Base-by-base conservation (phyloP, 306 rosid species). In the Sphenostylis stenocarpa region DNA sequence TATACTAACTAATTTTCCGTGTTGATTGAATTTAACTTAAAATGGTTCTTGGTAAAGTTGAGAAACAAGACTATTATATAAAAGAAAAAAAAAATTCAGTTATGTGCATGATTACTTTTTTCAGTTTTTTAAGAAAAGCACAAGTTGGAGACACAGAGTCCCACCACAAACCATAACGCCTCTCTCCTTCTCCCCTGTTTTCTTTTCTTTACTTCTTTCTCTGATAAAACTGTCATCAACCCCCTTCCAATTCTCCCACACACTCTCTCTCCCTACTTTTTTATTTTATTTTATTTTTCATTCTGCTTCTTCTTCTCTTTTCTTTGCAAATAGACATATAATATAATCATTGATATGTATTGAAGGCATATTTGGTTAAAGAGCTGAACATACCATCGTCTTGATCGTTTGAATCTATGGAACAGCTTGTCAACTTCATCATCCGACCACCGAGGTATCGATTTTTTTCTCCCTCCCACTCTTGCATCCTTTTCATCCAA, bases 361-460 rank as follows among this genome's bases (percentile, higher is more conserved):
- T 72, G 36, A 62, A 64, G 73, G 34, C 72, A 55, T 70, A 67
- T 76, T 76, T 74, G 61, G 49, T 67, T 44, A 0, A 51, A 70
- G 29, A 47, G 38, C 67, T 75, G 39, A 55, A 75, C 23, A 1
- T 16, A 19, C 69, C 44, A 63, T 76, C 72, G 49, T 66, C 43
- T 77, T 67, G 49, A 65, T 69, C 70, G 20, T 62, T 86, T 81
- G 80, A 89, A 88, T 87, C 96, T 33, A 85, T 85, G 88, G 88
- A 85, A 63, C 88, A 85, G 67, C 86, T 85, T 49, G 84, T 85
- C 63, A 85, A 85, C 84, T 85, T 85, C 86, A 85, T 85, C 63
- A 85, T 85, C 69, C 81, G 88, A 6, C 88, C 88, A 55, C 88
- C 88, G 41, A 82, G 88, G 88, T 85, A 58, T 75, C 83, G 6